These are phyloP conservation scores for Rosellinia necatrix DNA, from an alignment of 2,329 filamentous ascomycete genomes.

Conservation along the genomic window DNA sequence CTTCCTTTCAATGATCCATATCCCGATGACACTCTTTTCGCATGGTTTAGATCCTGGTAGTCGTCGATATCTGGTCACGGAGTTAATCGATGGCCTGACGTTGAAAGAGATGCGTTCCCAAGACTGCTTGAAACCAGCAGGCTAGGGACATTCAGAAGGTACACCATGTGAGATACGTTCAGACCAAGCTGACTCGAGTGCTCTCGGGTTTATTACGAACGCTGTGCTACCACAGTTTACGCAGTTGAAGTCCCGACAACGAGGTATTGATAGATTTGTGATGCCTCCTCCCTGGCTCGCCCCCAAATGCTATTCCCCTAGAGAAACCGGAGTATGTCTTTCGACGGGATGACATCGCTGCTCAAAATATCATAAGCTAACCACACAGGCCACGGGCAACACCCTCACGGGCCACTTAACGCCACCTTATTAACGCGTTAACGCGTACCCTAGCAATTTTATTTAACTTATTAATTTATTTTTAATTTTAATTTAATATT, in stretches of 20 bases:
- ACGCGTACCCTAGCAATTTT: too few relatives aligned
- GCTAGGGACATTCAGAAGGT: background rate
- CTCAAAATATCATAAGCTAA: background rate
- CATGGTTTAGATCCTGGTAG: background rate
- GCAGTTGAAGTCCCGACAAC: background rate
- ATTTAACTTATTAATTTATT: too few relatives aligned
- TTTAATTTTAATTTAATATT: too few relatives aligned
- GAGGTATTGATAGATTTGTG: background rate
- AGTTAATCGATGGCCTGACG: background rate
- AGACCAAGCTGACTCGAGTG: background rate
- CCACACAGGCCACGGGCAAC: too few relatives aligned
- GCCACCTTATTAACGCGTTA: too few relatives aligned
- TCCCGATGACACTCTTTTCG: background rate
- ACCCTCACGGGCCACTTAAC: too few relatives aligned
- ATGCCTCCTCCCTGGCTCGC: background rate
- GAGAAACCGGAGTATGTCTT: background rate
- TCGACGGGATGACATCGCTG: background rate
- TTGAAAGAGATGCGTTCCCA: background rate
- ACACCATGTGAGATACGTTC: background rate
- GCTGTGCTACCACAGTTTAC: background rate
- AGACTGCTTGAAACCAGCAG: background rate
- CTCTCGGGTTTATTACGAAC: background rate
- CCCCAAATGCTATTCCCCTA: background rate
- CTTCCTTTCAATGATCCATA: background rate
- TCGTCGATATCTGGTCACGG: background rate